Evolutionary conservation across 208 protist species (phyloP).

Genomic region (Strigomonas galati): DNA sequence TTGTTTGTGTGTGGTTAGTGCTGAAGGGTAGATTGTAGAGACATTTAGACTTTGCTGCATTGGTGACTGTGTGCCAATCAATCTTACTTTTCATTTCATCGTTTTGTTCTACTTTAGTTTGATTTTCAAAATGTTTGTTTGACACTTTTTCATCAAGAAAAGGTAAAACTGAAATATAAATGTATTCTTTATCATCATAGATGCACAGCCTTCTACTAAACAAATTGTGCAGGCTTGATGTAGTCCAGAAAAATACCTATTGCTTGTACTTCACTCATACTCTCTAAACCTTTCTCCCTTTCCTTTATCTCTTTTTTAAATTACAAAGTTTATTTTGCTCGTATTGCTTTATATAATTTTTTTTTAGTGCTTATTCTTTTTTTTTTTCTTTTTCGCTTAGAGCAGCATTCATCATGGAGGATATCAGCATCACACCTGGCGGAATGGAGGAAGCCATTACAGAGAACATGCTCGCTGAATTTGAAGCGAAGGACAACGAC

Average conservation of each 20-base stretch:
- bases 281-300: not conserved
- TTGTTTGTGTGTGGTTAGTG: not conserved
- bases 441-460: conserved; percentile 26
- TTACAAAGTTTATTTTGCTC: no score
- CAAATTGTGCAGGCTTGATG: no score
- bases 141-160: no score
- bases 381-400: conserved; percentile 7
- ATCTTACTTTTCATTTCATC: no score
- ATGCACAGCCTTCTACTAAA: no score
- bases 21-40: not conserved
- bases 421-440: conserved; percentile 9
- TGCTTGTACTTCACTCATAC: no score
- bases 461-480: conserved; percentile 29
- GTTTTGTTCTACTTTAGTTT: conserved; percentile 13
- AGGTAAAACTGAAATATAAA: no score
- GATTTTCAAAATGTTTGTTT: not conserved
- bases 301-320: not conserved
- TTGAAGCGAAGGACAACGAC: conserved; percentile 1
- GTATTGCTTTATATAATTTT: not conserved
- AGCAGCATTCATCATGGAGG: conserved; percentile 11
- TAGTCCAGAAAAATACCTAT: no score
- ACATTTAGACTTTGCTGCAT: no score
- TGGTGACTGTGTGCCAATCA: no score
- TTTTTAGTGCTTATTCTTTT: conserved; percentile 14
- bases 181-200: no score